A percentile compares a stretch with the other conserved stretches of the same genome.
Conservation (phyloP, 116 monocot species). For the Posidonia oceanica region DNA sequence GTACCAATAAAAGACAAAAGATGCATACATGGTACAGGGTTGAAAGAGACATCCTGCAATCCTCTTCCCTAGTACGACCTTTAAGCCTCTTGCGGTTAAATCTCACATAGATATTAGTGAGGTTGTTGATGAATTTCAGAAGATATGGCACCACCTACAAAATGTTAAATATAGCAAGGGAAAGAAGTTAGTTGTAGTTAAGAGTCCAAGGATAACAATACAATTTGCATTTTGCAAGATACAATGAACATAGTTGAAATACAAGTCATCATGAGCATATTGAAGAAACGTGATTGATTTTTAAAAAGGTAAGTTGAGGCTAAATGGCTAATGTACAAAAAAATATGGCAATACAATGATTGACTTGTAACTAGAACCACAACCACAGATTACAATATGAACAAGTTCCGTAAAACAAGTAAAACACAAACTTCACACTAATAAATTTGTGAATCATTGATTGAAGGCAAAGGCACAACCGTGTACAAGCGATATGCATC, state of each 20-base stretch:
- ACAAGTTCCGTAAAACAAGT: neutral
- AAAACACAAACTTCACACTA: neutral
- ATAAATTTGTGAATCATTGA: neutral
- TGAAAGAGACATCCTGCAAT: slow-evolving; percentile 87
- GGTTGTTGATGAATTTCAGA: slow-evolving; percentile 87
- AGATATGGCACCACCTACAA: slow-evolving; percentile 71
- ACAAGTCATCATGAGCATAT: too few species aligned
- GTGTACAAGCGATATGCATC: slow-evolving; percentile 94
- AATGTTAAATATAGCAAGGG: neutral
- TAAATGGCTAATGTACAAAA: too few species aligned
- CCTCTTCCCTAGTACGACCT: slow-evolving; percentile 96
- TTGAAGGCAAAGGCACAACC: slow-evolving; percentile 18
- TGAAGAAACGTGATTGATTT: too few species aligned
- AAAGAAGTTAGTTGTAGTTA: neutral
- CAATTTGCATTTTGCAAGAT: neutral
- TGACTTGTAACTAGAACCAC: too few species aligned
- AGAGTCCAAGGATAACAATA: neutral
- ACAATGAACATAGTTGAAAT: neutral
- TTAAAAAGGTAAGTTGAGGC: too few species aligned
- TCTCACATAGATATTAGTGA: slow-evolving; percentile 97
- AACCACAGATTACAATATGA: neutral
- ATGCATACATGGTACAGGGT: slow-evolving; percentile 84
- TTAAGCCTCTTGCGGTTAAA: slow-evolving; percentile 97
- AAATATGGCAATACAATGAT: too few species aligned
- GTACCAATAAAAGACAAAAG: neutral